A percentile compares a stretch with the other conserved stretches of the same genome.
Conservation (phyloP, 306 rosid species). For the Lotus japonicus region DNA sequence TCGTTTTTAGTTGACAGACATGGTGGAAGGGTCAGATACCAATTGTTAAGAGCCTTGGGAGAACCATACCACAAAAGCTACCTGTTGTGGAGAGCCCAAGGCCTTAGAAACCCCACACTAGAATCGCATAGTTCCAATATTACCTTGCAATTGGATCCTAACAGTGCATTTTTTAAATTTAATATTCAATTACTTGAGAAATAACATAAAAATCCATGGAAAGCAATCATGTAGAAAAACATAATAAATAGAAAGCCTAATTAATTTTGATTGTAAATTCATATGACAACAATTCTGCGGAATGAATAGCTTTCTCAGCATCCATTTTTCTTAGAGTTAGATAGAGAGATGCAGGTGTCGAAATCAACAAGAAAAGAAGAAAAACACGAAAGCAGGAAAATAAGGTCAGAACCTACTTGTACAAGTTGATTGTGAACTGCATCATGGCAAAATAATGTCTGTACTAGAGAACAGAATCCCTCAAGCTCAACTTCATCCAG, state of each 20-base stretch:
- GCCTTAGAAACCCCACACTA: too few species aligned
- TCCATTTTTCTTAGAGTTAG: background rate
- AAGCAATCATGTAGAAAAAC: background rate
- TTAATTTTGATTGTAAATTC: background rate
- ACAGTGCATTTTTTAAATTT: background rate
- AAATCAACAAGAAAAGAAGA: background rate
- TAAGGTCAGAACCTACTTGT: slow-evolving; percentile 49
- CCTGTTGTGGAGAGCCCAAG: too few species aligned
- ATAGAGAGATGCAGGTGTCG: background rate
- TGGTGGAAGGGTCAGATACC: too few species aligned
- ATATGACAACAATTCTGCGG: background rate
- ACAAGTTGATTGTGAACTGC: slow-evolving; percentile 92
- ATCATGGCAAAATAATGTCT: slow-evolving; percentile 94
- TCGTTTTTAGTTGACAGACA: too few species aligned
- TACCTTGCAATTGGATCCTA: too few species aligned
- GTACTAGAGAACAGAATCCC: slow-evolving; percentile 88
- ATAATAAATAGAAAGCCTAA: background rate
- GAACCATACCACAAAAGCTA: too few species aligned
- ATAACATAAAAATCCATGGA: background rate
- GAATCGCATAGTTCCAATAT: too few species aligned
- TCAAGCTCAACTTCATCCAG: slow-evolving; percentile 95
- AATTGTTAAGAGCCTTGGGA: too few species aligned
- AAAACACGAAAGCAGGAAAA: slow-evolving; percentile 7
- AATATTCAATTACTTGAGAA: background rate
- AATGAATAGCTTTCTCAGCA: background rate